Base-by-base conservation (phyloP, 1,284 basidiomycete genomes). In the Microbotryum saponariae region DNA sequence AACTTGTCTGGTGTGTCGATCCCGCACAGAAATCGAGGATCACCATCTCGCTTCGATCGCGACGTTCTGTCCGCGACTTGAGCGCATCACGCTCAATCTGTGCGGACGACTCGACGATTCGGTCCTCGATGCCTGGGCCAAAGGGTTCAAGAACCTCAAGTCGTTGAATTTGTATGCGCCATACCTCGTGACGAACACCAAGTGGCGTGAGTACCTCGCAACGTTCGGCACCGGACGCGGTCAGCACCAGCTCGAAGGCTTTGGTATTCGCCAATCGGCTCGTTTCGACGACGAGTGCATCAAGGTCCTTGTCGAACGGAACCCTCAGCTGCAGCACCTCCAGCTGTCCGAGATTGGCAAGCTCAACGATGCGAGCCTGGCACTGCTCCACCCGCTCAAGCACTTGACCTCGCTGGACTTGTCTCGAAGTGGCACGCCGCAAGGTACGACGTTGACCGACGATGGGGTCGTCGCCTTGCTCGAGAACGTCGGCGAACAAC, bases 21-120 rank as follows among this genome's bases (percentile, higher is more conserved):
- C 12, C 25, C 12, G 10, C 42, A 5, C 67, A 91, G 89, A 85
- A 51, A 80, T 96, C 31, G 76, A 82, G 0, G 81, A 87, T 2
- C 76, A 82, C 3, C 85, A 86, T 7, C 80, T 91, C 54, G 78
- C 79, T 47, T 82, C 86, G 0, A 80, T 96, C 16, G 82, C 84
- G 0, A 80, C 80, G 29, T 82, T 94, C 45, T 93, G 91, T 71
- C 89, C 90, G 3, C 88, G 87, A 69, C 79, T 97, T 31, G 82
- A 83, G 3, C 78, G 78, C 20, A 80, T 96, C 16, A 83, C 85
- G 1, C 83, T 98, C 21, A 87, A 92, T 70, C 85, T 86, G 69
- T 97, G 93, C 70, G 96, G 94, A 9, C 85, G 86, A 57, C 81
- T 97, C 62, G 82, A 87, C 68, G 83, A 88, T 64, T 75, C 80